A percentile compares a stretch with the other conserved stretches of the same genome.
Evolutionary conservation across 2,329 filamentous ascomycete species (phyloP).

Genomic region (Arthrobotrys entomopaga): DNA sequence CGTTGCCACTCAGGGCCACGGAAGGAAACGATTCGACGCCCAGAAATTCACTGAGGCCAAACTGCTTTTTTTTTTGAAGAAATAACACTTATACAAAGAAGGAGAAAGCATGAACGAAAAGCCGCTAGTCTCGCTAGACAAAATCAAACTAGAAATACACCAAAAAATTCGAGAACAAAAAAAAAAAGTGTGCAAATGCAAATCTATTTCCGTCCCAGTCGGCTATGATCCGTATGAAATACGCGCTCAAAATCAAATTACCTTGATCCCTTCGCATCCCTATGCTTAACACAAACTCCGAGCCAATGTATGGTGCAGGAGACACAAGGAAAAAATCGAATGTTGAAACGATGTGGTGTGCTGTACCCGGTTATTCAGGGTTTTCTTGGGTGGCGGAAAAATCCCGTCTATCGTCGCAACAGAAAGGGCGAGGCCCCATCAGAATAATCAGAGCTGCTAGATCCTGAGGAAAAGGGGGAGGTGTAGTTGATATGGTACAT

Average conservation of each 20-base stretch:
- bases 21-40: conserved; percentile 50
- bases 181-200: conserved; percentile 38
- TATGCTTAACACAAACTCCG: conserved; percentile 38
- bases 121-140: conserved; percentile 46
- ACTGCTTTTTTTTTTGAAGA: conserved; percentile 19
- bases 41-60: conserved; percentile 38
- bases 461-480: conserved; percentile 50
- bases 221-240: conserved; percentile 26
- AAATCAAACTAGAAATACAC: conserved; percentile 15
- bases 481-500: conserved; percentile 51
- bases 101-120: conserved; percentile 25
- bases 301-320: conserved; percentile 51
- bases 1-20: conserved; percentile 43
- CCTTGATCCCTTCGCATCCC: conserved; percentile 24
- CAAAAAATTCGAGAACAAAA: conserved; percentile 21
- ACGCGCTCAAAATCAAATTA: conserved; percentile 36
- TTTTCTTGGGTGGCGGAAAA: conserved; percentile 21
- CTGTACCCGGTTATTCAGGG: conserved; percentile 18
- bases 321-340: conserved; percentile 32
- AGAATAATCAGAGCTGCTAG: conserved; percentile 53
- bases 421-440: conserved; percentile 37
- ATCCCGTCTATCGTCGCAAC: conserved; percentile 47
- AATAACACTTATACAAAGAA: conserved; percentile 38
- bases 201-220: conserved; percentile 50
- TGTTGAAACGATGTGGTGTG: conserved; percentile 30